Conservation (phyloP, 306 rosid species). For the Quercus glauca region DNA sequence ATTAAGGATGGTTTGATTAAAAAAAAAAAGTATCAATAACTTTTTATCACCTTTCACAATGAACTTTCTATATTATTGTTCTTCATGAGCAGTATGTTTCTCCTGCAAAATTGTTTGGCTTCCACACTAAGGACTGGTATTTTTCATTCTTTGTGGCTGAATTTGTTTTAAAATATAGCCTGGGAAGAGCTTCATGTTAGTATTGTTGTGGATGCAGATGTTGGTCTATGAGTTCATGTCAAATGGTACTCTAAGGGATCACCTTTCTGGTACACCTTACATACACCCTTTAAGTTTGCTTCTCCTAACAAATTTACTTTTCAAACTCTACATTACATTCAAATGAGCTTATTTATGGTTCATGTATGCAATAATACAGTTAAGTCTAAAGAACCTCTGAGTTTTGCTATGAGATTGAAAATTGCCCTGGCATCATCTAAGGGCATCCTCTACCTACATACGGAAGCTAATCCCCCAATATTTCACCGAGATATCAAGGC, state of each 20-base stretch:
- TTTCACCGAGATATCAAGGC: constrained; percentile 96
- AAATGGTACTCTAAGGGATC: constrained; percentile 83
- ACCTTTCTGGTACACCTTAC: constrained; percentile 67
- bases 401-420: constrained; percentile 69
- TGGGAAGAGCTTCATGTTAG: neutral
- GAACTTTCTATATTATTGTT: neutral
- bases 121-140: neutral
- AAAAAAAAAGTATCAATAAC: neutral
- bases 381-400: constrained; percentile 48
- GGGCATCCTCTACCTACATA: constrained; percentile 85
- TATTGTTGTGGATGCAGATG: constrained; percentile 62
- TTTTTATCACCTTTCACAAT: neutral
- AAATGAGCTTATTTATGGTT: neutral
- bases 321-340: neutral
- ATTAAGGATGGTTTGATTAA: constrained; percentile 1
- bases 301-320: neutral
- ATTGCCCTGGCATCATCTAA: constrained; percentile 80
- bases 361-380: constrained; percentile 38
- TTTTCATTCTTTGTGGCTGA: constrained; percentile 12
- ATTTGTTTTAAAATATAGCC: neutral
- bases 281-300: constrained; percentile 14
- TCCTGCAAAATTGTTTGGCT: neutral
- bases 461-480: constrained; percentile 94
- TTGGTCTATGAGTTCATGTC: constrained; percentile 89
- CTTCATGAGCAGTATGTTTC: neutral